These are phyloP conservation scores for Echinochloa phyllopogon DNA, from an alignment of 176 grass and related monocot genomes.

Conservation along the genomic window DNA sequence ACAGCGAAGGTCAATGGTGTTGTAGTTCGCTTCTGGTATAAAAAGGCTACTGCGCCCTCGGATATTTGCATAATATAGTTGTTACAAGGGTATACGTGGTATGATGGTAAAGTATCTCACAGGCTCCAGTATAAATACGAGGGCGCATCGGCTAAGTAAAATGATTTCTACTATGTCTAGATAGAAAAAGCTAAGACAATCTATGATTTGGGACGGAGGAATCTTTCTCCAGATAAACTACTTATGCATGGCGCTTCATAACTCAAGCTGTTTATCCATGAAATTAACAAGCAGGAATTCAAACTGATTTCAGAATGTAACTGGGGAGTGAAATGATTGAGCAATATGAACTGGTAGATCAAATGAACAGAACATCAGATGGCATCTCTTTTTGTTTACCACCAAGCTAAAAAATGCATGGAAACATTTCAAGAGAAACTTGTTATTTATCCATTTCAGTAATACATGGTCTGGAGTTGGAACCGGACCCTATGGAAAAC, in stretches of 20 bases:
- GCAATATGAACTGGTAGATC: neutral
- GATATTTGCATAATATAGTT: no score
- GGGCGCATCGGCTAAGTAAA: no score
- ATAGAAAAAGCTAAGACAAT: no score
- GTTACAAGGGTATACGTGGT: no score
- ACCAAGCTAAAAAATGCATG: neutral
- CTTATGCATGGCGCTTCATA: neutral
- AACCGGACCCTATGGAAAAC: neutral
- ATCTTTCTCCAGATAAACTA: neutral
- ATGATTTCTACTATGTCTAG: no score
- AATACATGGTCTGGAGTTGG: conserved; percentile 28
- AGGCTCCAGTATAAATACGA: no score
- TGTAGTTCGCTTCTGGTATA: no score
- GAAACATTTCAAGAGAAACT: conserved; percentile 24
- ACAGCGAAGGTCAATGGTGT: no score
- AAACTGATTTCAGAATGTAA: conserved; percentile 7
- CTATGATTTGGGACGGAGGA: no score
- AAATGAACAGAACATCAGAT: neutral
- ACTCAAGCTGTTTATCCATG: neutral
- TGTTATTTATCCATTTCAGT: conserved; percentile 12
- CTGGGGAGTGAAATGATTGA: neutral
- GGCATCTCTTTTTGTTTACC: conserved; percentile 3
- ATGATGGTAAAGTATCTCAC: no score
- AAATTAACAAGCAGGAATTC: conserved; percentile 3
- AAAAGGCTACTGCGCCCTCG: no score